Base-by-base conservation (phyloP, 129 eudicot genomes). In the Cynara cardunculus region DNA sequence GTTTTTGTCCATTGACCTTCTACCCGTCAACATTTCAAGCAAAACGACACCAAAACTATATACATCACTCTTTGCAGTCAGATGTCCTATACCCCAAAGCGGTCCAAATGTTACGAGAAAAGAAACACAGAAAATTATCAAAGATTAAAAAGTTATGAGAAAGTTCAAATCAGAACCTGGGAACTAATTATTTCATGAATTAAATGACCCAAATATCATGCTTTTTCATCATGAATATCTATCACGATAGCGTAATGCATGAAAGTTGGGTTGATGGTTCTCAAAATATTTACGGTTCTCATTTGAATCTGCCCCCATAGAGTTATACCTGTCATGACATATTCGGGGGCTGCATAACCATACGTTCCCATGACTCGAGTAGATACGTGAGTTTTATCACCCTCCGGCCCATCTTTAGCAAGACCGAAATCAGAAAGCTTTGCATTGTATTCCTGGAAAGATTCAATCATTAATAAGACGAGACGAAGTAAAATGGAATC, bases 361-460 rank as follows among this genome's bases (percentile, higher is more conserved):
- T 94, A 94, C 1, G 98, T 94, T 74, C 98, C 98, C 98, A 94
- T 94, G 81, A 94, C 98, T 70, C 98, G 91, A 34, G 98, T 94
- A 6, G 98, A 94, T 22, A 94, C 98, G 69, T 94, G 98, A 68
- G 98, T 91, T 72, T 94, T 92, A 81, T 91, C 98, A 59, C 94
- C 98, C 77, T 91, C 97, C 0, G 98, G 98, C 83, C 92, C 97
- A 85, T 92, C 98, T 86, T 94, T 94, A 32, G 98, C 98, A 77
- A 94, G 98, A 41, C 98, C 97, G 46, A 94, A 94, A 87, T 94
- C 98, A 74, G 98, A 94, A 69, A 94, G 97, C 85, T 94, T 94
- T n/a, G 97, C 96, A 74, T 94, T 94, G 87, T 94, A 94, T 26
- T 94, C 98, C 98, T 94, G 86, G 76, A 77, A 74, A 69, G 39